A percentile compares a stretch with the other conserved stretches of the same genome.
These are phyloP conservation scores for Trichoderma asperellum DNA, from an alignment of 2,329 filamentous ascomycete genomes.

Conservation along the genomic window DNA sequence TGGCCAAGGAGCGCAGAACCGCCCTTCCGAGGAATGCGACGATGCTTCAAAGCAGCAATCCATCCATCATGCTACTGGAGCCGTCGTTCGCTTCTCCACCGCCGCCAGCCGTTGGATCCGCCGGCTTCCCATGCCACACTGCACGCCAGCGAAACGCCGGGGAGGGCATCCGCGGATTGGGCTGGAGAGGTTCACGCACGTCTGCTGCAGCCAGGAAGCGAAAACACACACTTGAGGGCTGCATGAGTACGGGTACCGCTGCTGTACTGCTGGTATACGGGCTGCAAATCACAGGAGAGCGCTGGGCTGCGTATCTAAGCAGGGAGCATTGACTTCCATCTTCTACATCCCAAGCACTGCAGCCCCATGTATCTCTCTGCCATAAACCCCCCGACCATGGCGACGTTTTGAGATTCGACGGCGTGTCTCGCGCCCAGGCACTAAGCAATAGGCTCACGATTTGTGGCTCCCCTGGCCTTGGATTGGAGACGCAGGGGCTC, in stretches of 20 bases:
- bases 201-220: not conserved
- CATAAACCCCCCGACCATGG: slow-evolving; percentile 7
- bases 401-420: slow-evolving; percentile 27
- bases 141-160: slow-evolving; percentile 12
- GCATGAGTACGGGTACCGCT: not conserved
- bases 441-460: slow-evolving; percentile 17
- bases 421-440: slow-evolving; percentile 24
- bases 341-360: not conserved
- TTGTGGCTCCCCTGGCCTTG: slow-evolving; percentile 8
- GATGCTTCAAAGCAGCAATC: slow-evolving; percentile 17
- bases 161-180: not conserved
- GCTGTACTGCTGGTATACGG: not conserved
- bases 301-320: not conserved
- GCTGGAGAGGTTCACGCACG: not conserved
- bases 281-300: not conserved
- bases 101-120: slow-evolving; percentile 8
- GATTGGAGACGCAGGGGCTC: slow-evolving; percentile 25
- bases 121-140: not conserved
- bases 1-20: not conserved
- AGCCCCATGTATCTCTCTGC: not conserved
- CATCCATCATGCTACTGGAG: not conserved
- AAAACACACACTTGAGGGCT: too few relatives aligned
- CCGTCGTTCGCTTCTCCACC: slow-evolving; percentile 22
- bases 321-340: not conserved
- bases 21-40: slow-evolving; percentile 14